Base-by-base conservation (phyloP, 192 early-diverging fungal species). In the Podila verticillata region DNA sequence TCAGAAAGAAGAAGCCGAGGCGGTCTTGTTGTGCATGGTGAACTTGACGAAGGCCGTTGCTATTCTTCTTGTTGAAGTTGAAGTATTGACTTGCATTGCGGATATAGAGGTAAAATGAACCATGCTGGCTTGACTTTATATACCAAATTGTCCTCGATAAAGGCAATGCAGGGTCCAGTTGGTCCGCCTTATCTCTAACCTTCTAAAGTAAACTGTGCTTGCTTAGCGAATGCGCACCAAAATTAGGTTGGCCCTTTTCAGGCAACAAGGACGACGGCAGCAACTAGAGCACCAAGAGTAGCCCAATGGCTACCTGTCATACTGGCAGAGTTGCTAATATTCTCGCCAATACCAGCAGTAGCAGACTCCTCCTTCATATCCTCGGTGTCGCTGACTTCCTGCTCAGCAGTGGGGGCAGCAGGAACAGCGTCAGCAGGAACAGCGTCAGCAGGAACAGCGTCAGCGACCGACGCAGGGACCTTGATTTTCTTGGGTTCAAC, bases 231-330 rank as follows among this genome's bases (percentile, higher is more conserved):
- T 44, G 39, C 13, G 3, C 39, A 4, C 36, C 36, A 39, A 44
- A 44, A 2, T 44, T 15, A 15, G 0, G 39, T 44, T 44, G 39
- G 39, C 39, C 1, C 34, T 62, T 54, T 58, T 68, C 47, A 74
- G 26, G 63, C 17, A 19, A 31, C 35, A 22, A 74, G 32, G 60
- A 68, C 35, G 13, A 63, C 31, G 6, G 28, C 48, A 19, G 60
- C 65, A 3, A 67, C 26, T 0, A 63, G n/a, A 22, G 65, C 65
- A 26, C 65, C 34, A 19, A 74, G 65, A 19, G 66, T 61, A 20
- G 73, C 26, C 73, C 73, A 68, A 8, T 63, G 20, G 34, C 70
- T 26, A 28, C 39, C 57, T 31, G 64, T 20, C 24, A 36, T 24
- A 34, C 64, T 28, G n/a, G 70, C 63, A 34, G 70, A 63, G 69